Conservation (phyloP, 805 yeast species). For the Monosporozyma yasuniensis region DNA sequence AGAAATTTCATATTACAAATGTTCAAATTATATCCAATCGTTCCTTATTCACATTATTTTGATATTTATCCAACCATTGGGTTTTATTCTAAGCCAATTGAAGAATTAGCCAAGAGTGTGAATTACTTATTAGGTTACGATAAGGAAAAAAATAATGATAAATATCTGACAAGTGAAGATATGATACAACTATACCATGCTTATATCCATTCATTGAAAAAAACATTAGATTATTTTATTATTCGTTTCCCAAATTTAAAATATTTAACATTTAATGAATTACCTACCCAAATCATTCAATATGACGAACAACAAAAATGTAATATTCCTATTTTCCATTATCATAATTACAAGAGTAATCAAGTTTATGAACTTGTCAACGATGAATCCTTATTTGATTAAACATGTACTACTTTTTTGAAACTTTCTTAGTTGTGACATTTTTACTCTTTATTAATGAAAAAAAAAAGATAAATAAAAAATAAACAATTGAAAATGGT, state of each 20-base stretch:
- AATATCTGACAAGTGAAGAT: conserved; percentile 18
- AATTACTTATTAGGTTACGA: conserved; percentile 15
- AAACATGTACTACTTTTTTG: background rate
- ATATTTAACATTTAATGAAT: conserved; percentile 29
- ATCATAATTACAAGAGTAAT: conserved; percentile 19
- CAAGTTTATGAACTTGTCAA: conserved; percentile 25
- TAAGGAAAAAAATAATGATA: conserved; percentile 6
- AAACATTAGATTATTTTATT: conserved; percentile 28
- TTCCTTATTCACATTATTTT: conserved; percentile 32
- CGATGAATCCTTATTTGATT: conserved; percentile 24
- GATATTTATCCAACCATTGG: conserved; percentile 32
- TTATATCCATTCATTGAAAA: conserved; percentile 29
- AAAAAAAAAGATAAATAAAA: background rate
- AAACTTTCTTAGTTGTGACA: background rate
- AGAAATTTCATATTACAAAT: conserved; percentile 27
- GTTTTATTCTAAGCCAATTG: conserved; percentile 26
- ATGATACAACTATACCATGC: conserved; percentile 27
- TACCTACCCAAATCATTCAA: conserved; percentile 25
- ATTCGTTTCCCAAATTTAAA: conserved; percentile 23
- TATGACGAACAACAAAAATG: conserved; percentile 23
- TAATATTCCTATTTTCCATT: conserved; percentile 23
- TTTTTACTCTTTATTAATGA: no score
- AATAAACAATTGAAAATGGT: background rate
- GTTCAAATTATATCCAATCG: conserved; percentile 24
- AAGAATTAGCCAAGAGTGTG: conserved; percentile 18